Conservation (phyloP, 768 basidiomycete genomes). For the Tulasnella sp. region DNA sequence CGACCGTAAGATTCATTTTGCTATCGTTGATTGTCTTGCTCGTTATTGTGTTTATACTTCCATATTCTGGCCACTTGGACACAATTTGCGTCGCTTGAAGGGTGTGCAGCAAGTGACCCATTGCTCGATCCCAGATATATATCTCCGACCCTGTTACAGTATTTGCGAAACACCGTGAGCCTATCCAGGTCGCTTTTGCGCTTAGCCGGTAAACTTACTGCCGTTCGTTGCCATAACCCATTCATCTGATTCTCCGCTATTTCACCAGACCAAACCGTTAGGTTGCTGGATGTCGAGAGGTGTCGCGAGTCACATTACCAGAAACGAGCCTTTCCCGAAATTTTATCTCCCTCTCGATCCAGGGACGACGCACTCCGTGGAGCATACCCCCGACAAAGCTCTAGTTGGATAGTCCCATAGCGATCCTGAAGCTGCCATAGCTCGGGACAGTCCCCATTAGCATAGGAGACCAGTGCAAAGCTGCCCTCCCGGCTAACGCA, state of each 20-base stretch:
- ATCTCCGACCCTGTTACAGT: constrained; percentile 60
- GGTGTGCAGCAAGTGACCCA: constrained; percentile 60
- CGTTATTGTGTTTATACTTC: not conserved
- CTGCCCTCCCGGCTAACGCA: constrained; percentile 60
- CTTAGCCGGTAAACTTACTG: constrained; percentile 35
- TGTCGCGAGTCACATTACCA: constrained; percentile 48
- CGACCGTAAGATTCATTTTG: not conserved
- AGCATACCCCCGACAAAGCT: not conserved
- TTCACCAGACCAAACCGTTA: not conserved
- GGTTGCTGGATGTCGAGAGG: not conserved
- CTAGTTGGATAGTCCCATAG: not conserved
- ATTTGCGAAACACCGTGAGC: not conserved
- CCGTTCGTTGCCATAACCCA: constrained; percentile 74
- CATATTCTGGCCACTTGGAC: not conserved
- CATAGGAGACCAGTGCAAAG: constrained; percentile 68
- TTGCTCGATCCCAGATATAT: constrained; percentile 82
- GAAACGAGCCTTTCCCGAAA: constrained; percentile 43
- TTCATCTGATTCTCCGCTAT: constrained; percentile 63
- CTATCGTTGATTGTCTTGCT: not conserved
- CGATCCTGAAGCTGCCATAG: constrained; percentile 67
- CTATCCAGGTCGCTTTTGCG: not conserved
- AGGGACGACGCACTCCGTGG: constrained; percentile 70
- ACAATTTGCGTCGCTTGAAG: not conserved
- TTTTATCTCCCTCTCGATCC: constrained; percentile 60
- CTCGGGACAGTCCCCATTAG: constrained; percentile 74